Percentiles rank a stretch among this genome's conserved stretches.
Evolutionary conservation across 805 yeast genomes (phyloP).

Genomic region (Saturnispora besseyi): DNA sequence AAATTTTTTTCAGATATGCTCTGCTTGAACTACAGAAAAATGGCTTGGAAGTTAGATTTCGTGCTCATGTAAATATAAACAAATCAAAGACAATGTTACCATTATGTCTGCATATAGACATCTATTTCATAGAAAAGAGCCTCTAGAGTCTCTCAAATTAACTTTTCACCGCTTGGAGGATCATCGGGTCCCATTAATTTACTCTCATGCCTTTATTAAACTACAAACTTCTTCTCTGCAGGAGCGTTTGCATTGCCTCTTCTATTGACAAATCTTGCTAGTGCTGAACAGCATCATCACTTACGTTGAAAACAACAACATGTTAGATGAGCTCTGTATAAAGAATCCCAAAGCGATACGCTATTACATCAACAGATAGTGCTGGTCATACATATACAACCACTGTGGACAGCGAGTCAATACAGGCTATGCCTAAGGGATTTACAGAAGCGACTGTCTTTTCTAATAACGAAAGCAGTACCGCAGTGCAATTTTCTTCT

Average conservation of each 20-base stretch:
- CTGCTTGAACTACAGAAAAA: not conserved
- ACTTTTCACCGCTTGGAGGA: no score
- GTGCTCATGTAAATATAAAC: not conserved
- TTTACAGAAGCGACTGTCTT: constrained; percentile 15
- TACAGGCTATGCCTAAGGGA: constrained; percentile 13
- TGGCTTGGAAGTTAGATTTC: not conserved
- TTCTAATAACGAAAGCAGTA: constrained; percentile 13
- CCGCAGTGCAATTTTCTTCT: not conserved
- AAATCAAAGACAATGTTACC: not conserved
- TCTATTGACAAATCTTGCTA: not conserved
- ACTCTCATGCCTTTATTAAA: not conserved
- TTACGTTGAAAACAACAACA: constrained; percentile 6
- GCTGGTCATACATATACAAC: constrained; percentile 5
- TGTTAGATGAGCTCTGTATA: constrained; percentile 6
- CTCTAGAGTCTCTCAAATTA: no score
- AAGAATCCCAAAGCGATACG: not conserved
- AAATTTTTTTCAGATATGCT: not conserved
- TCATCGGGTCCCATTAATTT: no score
- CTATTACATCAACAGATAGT: not conserved
- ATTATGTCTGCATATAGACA: no score
- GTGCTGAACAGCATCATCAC: not conserved
- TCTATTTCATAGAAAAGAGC: no score
- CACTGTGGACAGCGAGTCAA: constrained; percentile 12
- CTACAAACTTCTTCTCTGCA: not conserved
- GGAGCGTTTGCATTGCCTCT: not conserved